Percentiles rank a stretch among this genome's conserved stretches.
phyloP scores from a whole-genome alignment of 2,329 filamentous ascomycete species.

The Phoma sp. region DNA sequence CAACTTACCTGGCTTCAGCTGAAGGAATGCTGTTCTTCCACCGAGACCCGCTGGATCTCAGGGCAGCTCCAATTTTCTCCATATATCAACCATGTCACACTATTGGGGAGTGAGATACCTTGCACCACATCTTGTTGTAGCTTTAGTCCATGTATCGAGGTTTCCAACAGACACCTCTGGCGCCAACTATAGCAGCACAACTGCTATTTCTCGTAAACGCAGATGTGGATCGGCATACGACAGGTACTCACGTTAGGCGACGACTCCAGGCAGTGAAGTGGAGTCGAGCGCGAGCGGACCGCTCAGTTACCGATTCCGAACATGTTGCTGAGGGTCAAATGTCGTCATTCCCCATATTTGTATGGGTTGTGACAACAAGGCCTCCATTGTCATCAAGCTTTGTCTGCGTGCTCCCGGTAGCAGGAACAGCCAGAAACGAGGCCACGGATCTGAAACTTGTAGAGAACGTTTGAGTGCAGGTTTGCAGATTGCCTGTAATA shows the following conservation, averaged over 20 bases:
- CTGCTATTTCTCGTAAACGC: not conserved
- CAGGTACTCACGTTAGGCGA: constrained; percentile 7
- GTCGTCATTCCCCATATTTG: constrained; percentile 13
- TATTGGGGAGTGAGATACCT: not conserved
- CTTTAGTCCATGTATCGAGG: not conserved
- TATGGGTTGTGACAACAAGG: not conserved
- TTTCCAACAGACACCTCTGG: not conserved
- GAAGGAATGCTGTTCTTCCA: constrained; percentile 5
- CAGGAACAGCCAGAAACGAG: not conserved
- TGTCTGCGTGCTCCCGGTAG: not conserved
- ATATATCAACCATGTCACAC: constrained; percentile 2
- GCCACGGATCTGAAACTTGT: too few relatives aligned
- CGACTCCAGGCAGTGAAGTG: not conserved
- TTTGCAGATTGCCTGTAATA: too few relatives aligned
- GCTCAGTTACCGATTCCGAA: constrained; percentile 12
- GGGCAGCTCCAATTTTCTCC: constrained; percentile 1
- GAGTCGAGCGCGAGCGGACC: constrained; percentile 6
- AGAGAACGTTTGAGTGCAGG: not conserved
- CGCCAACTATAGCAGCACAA: not conserved
- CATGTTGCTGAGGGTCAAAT: constrained; percentile 2
- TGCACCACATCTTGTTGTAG: constrained; percentile 4
- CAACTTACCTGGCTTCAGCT: constrained; percentile 4
- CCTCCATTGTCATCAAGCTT: not conserved
- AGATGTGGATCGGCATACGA: constrained; percentile 8
- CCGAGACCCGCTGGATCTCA: constrained; percentile 7